Conservation (phyloP, 345 rosid genomes). For the Euphorbia pulcherrima region DNA sequence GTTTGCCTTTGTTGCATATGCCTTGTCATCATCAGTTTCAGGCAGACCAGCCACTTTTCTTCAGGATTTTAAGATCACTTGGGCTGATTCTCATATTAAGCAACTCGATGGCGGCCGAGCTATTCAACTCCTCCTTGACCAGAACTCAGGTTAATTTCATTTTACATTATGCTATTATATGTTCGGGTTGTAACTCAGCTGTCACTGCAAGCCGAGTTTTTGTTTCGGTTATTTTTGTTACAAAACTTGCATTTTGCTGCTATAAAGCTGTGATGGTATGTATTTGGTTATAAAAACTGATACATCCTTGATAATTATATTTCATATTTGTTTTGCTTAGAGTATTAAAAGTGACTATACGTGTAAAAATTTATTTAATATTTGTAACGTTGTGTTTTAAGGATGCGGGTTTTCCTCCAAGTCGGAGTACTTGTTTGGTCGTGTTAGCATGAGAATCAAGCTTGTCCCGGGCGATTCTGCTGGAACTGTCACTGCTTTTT, state of each 20-base stretch:
- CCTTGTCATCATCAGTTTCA: conserved; percentile 24
- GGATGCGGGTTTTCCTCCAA: conserved; percentile 95
- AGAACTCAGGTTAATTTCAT: conserved; percentile 53
- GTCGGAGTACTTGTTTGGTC: conserved; percentile 65
- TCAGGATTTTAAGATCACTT: conserved; percentile 60
- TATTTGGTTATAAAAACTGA: no score
- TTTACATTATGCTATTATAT: no score
- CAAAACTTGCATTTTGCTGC: no score
- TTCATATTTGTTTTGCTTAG: no score
- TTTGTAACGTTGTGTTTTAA: conserved; percentile 9
- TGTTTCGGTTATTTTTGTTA: no score
- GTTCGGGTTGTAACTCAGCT: no score
- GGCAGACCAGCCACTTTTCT: conserved; percentile 60
- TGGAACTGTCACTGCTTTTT: conserved; percentile 95
- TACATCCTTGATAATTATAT: no score
- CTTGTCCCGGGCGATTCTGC: conserved; percentile 96
- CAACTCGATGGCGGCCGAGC: conserved; percentile 67
- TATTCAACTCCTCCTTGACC: conserved; percentile 80
- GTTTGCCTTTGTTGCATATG: conserved; percentile 24
- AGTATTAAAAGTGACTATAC: no score
- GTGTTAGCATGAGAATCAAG: conserved; percentile 90
- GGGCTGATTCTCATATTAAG: conserved; percentile 70
- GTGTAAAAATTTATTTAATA: no score
- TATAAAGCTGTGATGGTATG: no score
- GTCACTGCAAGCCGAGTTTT: no score